Base-by-base conservation (phyloP, 2,329 filamentous ascomycete genomes). In the Helotiales sp. region DNA sequence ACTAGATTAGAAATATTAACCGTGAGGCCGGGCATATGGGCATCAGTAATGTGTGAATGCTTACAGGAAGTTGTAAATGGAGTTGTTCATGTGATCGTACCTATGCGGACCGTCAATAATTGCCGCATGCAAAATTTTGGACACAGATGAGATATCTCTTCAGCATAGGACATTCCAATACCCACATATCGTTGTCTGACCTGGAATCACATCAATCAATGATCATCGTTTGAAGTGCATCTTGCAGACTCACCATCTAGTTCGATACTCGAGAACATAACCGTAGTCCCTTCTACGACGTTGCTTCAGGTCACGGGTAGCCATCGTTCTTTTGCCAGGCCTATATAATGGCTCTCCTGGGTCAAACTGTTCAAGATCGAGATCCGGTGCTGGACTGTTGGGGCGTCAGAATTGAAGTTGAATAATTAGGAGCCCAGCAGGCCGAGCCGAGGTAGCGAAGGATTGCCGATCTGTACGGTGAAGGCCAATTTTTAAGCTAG, bases 81-180 rank as follows among this genome's bases (percentile, higher is more conserved):
- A 91, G 77, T 97, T 97, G 81, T 97, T 97, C 84, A 45, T 45
- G 17, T 98, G 95, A 68, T 92, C 86, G 79, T 96, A 97, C 92
- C 34, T n/a, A 20, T 17, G 5, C 6, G 17, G n/a, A 45, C 6
- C n/a, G 37, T 45, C 8, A 45, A 11, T 6, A 45, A 3, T 45
- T n/a, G 40, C 17, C 1, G 34, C 34, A n/a, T n/a, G n/a, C n/a
- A n/a, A n/a, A n/a, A n/a, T n/a, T n/a, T n/a, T 20, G 5, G 40
- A n/a, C 3, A 45, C 6, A 6, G 4, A 20, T 17, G 17, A 45
- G 40, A 20, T 10, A 20, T 20, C 17, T 45, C 40, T 45, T 54
- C 24, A 17, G 6, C 10, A n/a, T 5, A 30, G 24, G 13, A 28
- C 11, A 3, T 11, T 13, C 13, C 10, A 54, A 5, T 13, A 22